Evolutionary conservation across 1,139 yeast genomes (phyloP), one percentile per base, ranked within the genome.

Genomic region (Kazachstania sp.): DNA sequence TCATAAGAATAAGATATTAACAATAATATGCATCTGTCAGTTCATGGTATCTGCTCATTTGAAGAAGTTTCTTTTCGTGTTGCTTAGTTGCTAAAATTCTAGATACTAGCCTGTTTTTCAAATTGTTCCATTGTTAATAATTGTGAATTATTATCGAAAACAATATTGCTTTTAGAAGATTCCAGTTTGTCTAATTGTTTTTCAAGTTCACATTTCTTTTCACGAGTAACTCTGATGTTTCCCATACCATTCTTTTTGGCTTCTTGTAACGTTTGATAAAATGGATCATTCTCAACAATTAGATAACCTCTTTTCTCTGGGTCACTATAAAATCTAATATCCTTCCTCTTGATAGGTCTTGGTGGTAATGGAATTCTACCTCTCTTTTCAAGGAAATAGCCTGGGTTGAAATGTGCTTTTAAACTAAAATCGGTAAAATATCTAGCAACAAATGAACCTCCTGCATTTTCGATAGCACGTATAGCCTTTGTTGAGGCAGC

Each of bases 331-430:
- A 74, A 87, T 52, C 78, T 79, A 51, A 92, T 81, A 60, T 84
- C 88, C 69, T 86, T 83, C 67, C 86, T 79, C 56, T 78, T 81
- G 8, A 83, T 83, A 23, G 98, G 98, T 66, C 90, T 78, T 3
- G 97, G 94, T 46, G 79, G 81, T 54, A 87, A 68, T 29, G 97
- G 97, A 23, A 90, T 69, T 54, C 88, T 79, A 19, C 94, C 95
- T 60, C 78, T 81, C 56, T 76, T 82, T 52, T 74, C 68, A 45
- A 84, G 65, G 57, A 81, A 83, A 63, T 80, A 74, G 45, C 79
- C 77, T 12, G 98, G 97, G 45, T 83, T 69, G 43, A 87, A 71
- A 60, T 87, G 90, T 3, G 87, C 92, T 56, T 79, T 73, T 56
- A 86, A 75, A 2, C 88, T 81, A 43, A 84, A 68, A 30, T 66